Percentiles rank a stretch among this genome's conserved stretches.
Evolutionary conservation across 2,329 filamentous ascomycete species (phyloP).

Genomic region (Penicillium rolfsii): DNA sequence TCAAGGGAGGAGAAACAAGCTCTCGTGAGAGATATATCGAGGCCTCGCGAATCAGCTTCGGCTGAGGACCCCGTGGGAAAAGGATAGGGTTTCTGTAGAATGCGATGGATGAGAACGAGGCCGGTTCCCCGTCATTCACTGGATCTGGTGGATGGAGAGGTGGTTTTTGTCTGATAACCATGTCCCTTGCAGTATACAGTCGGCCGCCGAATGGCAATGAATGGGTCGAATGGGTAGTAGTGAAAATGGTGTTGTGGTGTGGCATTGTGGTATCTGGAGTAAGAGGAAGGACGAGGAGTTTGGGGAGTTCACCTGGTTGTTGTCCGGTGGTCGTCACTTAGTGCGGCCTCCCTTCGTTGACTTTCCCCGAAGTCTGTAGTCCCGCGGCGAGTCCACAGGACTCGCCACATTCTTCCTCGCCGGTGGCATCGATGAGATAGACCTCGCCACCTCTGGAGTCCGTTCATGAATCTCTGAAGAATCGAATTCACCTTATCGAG

Average conservation of each 20-base stretch:
- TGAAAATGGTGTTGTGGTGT: background rate
- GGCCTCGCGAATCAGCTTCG: constrained; percentile 1
- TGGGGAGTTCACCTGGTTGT: constrained; percentile 3
- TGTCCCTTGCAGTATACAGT: constrained; percentile 2
- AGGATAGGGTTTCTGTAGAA: background rate
- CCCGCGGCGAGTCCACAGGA: background rate
- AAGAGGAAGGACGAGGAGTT: background rate
- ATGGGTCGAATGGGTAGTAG: background rate
- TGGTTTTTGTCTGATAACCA: background rate
- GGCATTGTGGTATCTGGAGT: background rate
- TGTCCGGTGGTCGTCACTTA: background rate
- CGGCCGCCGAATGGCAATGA: background rate
- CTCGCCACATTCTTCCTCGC: background rate
- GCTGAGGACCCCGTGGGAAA: constrained; percentile 1
- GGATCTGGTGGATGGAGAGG: background rate
- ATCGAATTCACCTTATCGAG: background rate
- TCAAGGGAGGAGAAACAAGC: constrained; percentile 2
- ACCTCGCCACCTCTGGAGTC: background rate
- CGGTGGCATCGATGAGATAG: background rate
- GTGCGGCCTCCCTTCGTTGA: background rate
- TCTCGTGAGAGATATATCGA: background rate
- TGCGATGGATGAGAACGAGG: background rate
- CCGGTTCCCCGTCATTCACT: background rate
- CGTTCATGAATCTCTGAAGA: background rate
- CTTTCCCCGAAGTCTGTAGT: background rate